Conservation (phyloP, 129 eudicot species). For the Scalesia atractyloides region DNA sequence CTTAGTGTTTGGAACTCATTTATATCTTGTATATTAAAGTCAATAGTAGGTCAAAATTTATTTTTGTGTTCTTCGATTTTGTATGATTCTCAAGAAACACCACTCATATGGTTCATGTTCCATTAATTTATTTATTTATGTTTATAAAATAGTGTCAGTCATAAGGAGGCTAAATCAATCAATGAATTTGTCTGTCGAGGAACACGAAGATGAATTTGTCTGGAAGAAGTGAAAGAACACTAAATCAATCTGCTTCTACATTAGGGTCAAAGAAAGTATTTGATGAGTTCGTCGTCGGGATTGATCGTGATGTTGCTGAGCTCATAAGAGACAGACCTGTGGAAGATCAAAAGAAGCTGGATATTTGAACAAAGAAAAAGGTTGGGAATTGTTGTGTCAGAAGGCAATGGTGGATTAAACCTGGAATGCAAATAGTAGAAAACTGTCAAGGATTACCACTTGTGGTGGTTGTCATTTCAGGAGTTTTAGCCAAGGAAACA, state of each 20-base stretch:
- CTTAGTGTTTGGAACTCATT: too few relatives aligned
- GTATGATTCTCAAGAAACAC: too few relatives aligned
- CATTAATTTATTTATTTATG: too few relatives aligned
- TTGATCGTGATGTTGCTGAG: constrained; percentile 17
- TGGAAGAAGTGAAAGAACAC: neutral
- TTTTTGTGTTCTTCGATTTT: too few relatives aligned
- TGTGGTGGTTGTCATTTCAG: constrained; percentile 32
- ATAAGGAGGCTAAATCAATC: too few relatives aligned
- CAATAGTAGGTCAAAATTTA: too few relatives aligned
- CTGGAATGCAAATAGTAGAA: constrained; percentile 23
- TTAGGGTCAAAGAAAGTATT: neutral
- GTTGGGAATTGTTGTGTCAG: constrained; percentile 22
- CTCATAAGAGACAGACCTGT: too few relatives aligned
- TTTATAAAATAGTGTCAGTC: too few relatives aligned
- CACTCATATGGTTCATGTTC: too few relatives aligned
- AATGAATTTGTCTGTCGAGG: constrained; percentile 4
- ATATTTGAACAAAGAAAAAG: constrained; percentile 7
- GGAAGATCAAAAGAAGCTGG: too few relatives aligned
- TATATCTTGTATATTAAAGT: too few relatives aligned
- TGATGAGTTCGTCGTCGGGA: neutral
- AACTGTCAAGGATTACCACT: constrained; percentile 39
- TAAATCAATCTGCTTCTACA: neutral
- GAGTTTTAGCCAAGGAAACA: constrained; percentile 20
- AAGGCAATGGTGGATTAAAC: constrained; percentile 15
- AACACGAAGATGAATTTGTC: neutral